These are phyloP conservation scores for Coniophora puteana DNA, from an alignment of 1,284 basidiomycete genomes.

Conservation along the genomic window DNA sequence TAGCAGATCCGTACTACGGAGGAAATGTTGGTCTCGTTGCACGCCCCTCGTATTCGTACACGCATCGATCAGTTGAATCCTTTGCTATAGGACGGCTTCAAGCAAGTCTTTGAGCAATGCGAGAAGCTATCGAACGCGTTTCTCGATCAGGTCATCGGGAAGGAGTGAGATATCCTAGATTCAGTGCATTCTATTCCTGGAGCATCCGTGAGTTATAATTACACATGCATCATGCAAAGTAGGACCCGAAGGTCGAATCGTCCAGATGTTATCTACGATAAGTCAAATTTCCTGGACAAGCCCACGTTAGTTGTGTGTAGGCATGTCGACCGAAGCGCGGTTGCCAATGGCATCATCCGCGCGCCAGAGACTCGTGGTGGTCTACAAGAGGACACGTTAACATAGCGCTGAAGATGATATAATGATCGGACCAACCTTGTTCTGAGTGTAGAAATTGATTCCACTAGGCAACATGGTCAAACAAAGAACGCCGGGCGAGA, in stretches of 20 bases:
- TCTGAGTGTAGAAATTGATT: slow-evolving; percentile 89
- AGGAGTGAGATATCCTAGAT: slow-evolving; percentile 15
- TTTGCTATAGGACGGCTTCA: slow-evolving; percentile 47
- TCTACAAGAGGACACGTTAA: slow-evolving; percentile 38
- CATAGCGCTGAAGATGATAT: not conserved
- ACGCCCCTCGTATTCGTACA: not conserved
- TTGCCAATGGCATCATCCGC: slow-evolving; percentile 77
- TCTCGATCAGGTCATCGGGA: slow-evolving; percentile 51
- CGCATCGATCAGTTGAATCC: no score
- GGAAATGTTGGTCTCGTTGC: slow-evolving; percentile 43
- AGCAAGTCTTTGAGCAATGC: slow-evolving; percentile 63
- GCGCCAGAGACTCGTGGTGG: slow-evolving; percentile 80
- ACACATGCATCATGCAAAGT: no score
- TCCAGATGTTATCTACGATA: not conserved
- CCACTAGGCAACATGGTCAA: slow-evolving; percentile 42
- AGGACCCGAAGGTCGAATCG: not conserved
- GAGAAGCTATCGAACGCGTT: slow-evolving; percentile 68
- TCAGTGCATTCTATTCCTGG: not conserved
- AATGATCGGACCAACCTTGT: slow-evolving; percentile 50
- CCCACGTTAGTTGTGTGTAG: slow-evolving; percentile 55
- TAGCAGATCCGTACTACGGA: slow-evolving; percentile 77
- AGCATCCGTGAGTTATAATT: not conserved
- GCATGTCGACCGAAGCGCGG: slow-evolving; percentile 81
- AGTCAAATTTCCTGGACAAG: slow-evolving; percentile 1
- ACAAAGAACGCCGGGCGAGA: not conserved